Evolutionary conservation across 768 basidiomycete species (phyloP), one percentile per base, ranked within the genome.

Genomic region (Mycena maculata): DNA sequence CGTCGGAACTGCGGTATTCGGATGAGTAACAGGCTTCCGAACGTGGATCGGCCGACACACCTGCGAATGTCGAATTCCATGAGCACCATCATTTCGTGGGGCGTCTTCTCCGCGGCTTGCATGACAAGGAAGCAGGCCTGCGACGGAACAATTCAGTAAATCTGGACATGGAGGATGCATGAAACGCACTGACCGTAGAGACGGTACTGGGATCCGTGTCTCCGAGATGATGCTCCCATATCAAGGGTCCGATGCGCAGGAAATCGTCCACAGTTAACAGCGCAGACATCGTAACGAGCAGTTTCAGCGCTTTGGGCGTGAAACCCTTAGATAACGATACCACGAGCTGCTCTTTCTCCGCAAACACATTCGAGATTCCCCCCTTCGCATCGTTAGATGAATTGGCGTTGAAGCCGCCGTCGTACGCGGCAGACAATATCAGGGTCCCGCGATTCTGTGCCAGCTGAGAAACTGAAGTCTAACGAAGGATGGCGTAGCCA

Each of bases 31-130:
- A 45, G 31, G 44, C 8, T 9, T 49, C 18, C 44, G 42, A n/a
- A 63, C 41, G 23, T 30, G 22, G n/a, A 59, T n/a, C 30, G 22
- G 27, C 39, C 1, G 10, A 64, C 74, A 42, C 69, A 90, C 90
- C 86, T 89, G 36, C 81, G 81, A 42, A 90, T 68, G 61, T 91
- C 88, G 52, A 83, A 76, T 68, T 88, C 83, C 23, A 92, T 84
- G 25, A 83, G 71, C 3, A 81, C 78, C 11, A 84, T 67, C 39
- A 89, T 77, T n/a, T 86, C 84, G 36, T 79, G 61, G 0, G 88
- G 81, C 0, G 77, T 78, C 77, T 86, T 90, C 75, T 92, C 92
- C 0, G 89, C 90, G 69, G 87, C 90, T 75, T 91, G 90, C 89
- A 92, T 92, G 27, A 88, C 64, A 25, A 93, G 77, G 73, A 90